Evolutionary conservation across 441 rosid genomes (phyloP).

Genomic region (Populus hybrid): DNA sequence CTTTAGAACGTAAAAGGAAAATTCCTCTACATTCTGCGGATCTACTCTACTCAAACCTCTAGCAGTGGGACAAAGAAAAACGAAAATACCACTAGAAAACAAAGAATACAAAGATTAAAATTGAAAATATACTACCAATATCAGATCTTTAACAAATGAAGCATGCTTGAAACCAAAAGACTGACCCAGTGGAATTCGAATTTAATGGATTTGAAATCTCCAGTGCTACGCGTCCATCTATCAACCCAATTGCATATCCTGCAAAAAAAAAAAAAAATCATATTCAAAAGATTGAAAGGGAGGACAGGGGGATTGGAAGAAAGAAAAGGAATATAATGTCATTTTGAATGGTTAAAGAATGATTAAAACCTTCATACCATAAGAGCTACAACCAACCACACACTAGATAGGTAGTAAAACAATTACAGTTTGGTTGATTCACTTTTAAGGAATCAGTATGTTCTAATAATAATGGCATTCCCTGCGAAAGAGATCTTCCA

Average conservation of each 20-base stretch:
- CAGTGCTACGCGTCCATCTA: constrained; percentile 77
- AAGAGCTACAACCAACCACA: neutral
- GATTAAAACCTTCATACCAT: neutral
- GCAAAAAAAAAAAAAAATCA: constrained; percentile 23
- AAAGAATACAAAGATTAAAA: neutral
- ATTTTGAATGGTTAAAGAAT: neutral
- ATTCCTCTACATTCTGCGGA: neutral
- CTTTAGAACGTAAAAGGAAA: neutral
- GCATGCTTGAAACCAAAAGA: constrained; percentile 6
- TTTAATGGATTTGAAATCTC: constrained; percentile 43
- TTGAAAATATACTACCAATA: neutral
- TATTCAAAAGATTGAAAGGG: neutral
- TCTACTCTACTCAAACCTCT: neutral
- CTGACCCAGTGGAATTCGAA: constrained; percentile 46
- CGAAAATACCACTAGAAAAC: neutral
- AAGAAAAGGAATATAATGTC: neutral
- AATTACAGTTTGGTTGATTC: neutral
- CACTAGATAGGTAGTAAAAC: neutral
- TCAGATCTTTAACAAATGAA: constrained; percentile 9
- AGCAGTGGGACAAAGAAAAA: neutral
- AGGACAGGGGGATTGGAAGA: neutral
- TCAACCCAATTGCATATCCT: constrained; percentile 88
- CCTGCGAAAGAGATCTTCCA: constrained; percentile 10
- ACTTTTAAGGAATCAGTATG: neutral
- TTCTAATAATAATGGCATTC: neutral